These are phyloP conservation scores for Cucumis sativus DNA, from an alignment of 306 rosid species.

Conservation along the genomic window Cucumber_9930_V3 NC_026657.2:24246501-24247000, in stretches of 20 bases:
- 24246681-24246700: constrained; percentile 93
- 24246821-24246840: background rate
- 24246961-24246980: constrained; percentile 94
- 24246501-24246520: background rate
- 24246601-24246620: background rate
- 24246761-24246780: background rate
- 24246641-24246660: constrained; percentile 22
- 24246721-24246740: constrained; percentile 48
- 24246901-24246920: constrained; percentile 92
- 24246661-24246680: constrained; percentile 93
- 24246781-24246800: background rate
- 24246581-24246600: background rate
- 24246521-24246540: background rate
- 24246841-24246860: background rate
- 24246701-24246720: constrained; percentile 68
- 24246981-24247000: constrained; percentile 56
- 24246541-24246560: constrained; percentile 6
- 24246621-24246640: background rate
- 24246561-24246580: background rate
- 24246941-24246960: constrained; percentile 80
- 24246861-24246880: background rate
- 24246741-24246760: background rate
- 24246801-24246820: background rate
- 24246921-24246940: constrained; percentile 85
- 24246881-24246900: constrained; percentile 72